These are phyloP conservation scores for Maudiozyma serrabonitensis DNA, from an alignment of 805 yeast genomes.

Conservation along the genomic window DNA sequence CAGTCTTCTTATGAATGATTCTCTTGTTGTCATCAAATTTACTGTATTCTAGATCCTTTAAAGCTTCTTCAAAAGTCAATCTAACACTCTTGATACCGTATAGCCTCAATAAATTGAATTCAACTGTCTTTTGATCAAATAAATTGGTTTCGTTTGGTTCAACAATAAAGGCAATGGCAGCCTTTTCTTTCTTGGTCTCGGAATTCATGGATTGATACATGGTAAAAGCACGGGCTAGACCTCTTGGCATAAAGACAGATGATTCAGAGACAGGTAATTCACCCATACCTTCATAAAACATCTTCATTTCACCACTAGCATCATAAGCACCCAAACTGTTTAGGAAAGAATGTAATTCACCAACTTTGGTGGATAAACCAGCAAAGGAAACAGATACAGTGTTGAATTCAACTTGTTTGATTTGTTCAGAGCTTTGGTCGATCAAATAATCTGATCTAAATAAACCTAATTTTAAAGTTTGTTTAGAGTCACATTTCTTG, in stretches of 20 bases:
- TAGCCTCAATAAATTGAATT: constrained; percentile 50
- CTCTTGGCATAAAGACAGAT: constrained; percentile 19
- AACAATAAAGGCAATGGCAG: constrained; percentile 64
- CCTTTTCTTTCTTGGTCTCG: constrained; percentile 40
- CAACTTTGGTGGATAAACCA: constrained; percentile 74
- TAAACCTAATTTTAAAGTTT: constrained; percentile 66
- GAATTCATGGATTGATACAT: constrained; percentile 47
- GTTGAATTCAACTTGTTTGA: constrained; percentile 94
- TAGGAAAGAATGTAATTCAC: constrained; percentile 60
- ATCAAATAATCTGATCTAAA: constrained; percentile 87
- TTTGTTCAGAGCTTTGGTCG: constrained; percentile 35
- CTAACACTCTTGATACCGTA: constrained; percentile 56
- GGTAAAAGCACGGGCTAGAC: constrained; percentile 7
- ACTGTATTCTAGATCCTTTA: constrained; percentile 17
- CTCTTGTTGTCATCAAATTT: constrained; percentile 29
- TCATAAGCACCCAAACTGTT: constrained; percentile 49
- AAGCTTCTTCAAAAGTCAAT: constrained; percentile 53
- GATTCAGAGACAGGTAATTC: constrained; percentile 61
- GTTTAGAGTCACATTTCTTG: constrained; percentile 38
- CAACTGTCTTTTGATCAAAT: constrained; percentile 83
- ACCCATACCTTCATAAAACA: constrained; percentile 32
- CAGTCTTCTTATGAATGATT: constrained; percentile 43
- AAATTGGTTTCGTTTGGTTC: constrained; percentile 84
- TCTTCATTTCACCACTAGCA: constrained; percentile 27
- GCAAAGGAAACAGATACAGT: constrained; percentile 95